phyloP scores from a whole-genome alignment of 1,139 yeast genomes.

The Geotrichum carabidarum region DNA sequence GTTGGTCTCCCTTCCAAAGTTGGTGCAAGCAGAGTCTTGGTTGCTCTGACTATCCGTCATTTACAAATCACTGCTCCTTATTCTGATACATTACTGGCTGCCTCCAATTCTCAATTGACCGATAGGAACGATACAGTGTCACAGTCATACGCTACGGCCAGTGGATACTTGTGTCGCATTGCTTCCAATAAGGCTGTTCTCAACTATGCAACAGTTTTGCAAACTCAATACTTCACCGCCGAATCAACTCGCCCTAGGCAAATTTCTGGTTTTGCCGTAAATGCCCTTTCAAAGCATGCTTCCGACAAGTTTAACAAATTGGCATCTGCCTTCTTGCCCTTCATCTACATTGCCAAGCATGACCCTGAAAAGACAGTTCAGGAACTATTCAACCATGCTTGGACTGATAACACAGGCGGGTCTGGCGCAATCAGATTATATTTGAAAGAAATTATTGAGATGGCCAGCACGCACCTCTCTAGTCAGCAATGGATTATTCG shows the following conservation, averaged over 20 bases:
- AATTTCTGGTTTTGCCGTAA: slow-evolving; percentile 59
- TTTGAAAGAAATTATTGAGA: slow-evolving; percentile 58
- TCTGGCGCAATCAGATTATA: slow-evolving; percentile 66
- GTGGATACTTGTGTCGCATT: slow-evolving; percentile 72
- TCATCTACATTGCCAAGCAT: slow-evolving; percentile 72
- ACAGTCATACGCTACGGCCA: slow-evolving; percentile 70
- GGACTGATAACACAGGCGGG: slow-evolving; percentile 80
- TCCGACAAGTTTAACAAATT: slow-evolving; percentile 62
- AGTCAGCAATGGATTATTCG: slow-evolving; percentile 58
- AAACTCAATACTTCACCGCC: slow-evolving; percentile 57
- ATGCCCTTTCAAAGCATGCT: slow-evolving; percentile 64
- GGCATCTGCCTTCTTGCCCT: slow-evolving; percentile 64
- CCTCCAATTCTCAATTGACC: slow-evolving; percentile 54
- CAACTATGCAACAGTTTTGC: slow-evolving; percentile 50
- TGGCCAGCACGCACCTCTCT: slow-evolving; percentile 47
- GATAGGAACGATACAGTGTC: slow-evolving; percentile 73
- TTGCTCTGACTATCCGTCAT: slow-evolving; percentile 57
- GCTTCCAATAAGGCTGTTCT: slow-evolving; percentile 52
- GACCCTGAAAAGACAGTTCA: slow-evolving; percentile 51
- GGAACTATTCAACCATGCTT: slow-evolving; percentile 54
- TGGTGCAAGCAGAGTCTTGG: slow-evolving; percentile 75
- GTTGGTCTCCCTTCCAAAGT: slow-evolving; percentile 91
- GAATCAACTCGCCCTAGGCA: slow-evolving; percentile 45
- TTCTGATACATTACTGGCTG: slow-evolving; percentile 57
- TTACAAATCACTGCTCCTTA: slow-evolving; percentile 51